phyloP scores from a whole-genome alignment of 768 basidiomycete species.

The Tricholoma terreum region DNA sequence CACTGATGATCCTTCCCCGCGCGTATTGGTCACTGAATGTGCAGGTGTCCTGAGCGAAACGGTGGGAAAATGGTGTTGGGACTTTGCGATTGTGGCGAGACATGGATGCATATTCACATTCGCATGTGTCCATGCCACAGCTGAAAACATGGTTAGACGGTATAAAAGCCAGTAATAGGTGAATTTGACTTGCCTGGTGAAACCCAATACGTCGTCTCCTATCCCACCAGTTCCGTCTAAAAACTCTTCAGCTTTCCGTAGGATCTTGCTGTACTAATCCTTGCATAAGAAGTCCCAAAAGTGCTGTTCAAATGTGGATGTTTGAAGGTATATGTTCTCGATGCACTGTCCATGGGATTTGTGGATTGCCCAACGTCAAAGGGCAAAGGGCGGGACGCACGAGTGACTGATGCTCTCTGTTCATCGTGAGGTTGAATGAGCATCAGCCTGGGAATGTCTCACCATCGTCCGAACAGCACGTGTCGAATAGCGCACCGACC shows the following conservation, averaged over 20 bases:
- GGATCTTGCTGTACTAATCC: slow-evolving; percentile 54
- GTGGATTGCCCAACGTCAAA: too few relatives aligned
- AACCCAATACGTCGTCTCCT: slow-evolving; percentile 70
- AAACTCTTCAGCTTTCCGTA: slow-evolving; percentile 70
- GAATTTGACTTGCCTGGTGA: slow-evolving; percentile 67
- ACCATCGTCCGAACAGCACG: too few relatives aligned
- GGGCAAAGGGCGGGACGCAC: too few relatives aligned
- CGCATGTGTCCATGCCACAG: slow-evolving; percentile 92
- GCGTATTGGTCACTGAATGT: slow-evolving; percentile 64
- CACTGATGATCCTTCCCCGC: slow-evolving; percentile 71
- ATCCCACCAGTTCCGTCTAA: slow-evolving; percentile 61
- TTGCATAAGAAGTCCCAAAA: slow-evolving; percentile 78
- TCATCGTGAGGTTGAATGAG: too few relatives aligned
- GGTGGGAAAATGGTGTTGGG: slow-evolving; percentile 80
- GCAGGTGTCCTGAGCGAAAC: slow-evolving; percentile 72
- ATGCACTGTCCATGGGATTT: slow-evolving; percentile 85
- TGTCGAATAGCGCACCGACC: too few relatives aligned
- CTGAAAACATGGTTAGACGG: slow-evolving; percentile 40
- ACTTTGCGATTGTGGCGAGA: slow-evolving; percentile 89
- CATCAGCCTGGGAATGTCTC: too few relatives aligned
- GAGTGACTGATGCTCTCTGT: too few relatives aligned
- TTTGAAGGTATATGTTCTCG: slow-evolving; percentile 79
- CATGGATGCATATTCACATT: slow-evolving; percentile 90
- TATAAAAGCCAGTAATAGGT: too few relatives aligned
- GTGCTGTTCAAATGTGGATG: slow-evolving; percentile 66